phyloP scores from a whole-genome alignment of 2,329 filamentous ascomycete genomes.

The Colletotrichum musae region DNA sequence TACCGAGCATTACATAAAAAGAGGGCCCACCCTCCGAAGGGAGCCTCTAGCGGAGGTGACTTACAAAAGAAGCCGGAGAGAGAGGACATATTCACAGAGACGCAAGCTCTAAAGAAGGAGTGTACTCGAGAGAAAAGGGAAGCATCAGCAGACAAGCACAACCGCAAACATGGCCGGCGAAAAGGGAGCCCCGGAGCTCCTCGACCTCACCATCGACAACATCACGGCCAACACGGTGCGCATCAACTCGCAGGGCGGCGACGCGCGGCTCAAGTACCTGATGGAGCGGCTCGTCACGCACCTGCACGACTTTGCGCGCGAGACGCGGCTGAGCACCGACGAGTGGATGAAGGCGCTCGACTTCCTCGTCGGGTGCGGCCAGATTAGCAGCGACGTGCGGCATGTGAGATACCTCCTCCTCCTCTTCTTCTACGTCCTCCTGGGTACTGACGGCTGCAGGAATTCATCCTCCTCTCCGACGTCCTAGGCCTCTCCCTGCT shows the following conservation, averaged over 20 bases:
- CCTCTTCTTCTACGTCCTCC: neutral
- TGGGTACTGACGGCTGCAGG: constrained; percentile 53
- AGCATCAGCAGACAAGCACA: neutral
- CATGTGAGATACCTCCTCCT: constrained; percentile 62
- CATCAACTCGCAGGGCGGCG: constrained; percentile 77
- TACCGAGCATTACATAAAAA: constrained; percentile 42
- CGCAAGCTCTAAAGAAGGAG: too few species aligned
- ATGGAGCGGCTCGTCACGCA: constrained; percentile 79
- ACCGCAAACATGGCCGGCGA: constrained; percentile 23
- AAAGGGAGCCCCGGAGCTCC: constrained; percentile 62
- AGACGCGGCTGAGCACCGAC: constrained; percentile 78
- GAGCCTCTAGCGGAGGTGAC: neutral
- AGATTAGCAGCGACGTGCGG: constrained; percentile 78
- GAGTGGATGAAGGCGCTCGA: constrained; percentile 82
- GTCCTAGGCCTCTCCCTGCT: constrained; percentile 81
- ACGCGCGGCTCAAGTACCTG: constrained; percentile 76
- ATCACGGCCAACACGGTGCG: constrained; percentile 80
- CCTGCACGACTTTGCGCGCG: constrained; percentile 82
- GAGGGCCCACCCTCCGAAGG: neutral
- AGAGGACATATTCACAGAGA: neutral
- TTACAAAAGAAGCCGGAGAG: neutral
- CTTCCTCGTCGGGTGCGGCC: constrained; percentile 77
- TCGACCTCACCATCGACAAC: constrained; percentile 80
- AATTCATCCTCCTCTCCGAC: constrained; percentile 84
- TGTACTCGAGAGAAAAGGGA: too few species aligned